Evolutionary conservation across 2,329 filamentous ascomycete species (phyloP).

Genomic region (Ceratocystis destructans): DNA sequence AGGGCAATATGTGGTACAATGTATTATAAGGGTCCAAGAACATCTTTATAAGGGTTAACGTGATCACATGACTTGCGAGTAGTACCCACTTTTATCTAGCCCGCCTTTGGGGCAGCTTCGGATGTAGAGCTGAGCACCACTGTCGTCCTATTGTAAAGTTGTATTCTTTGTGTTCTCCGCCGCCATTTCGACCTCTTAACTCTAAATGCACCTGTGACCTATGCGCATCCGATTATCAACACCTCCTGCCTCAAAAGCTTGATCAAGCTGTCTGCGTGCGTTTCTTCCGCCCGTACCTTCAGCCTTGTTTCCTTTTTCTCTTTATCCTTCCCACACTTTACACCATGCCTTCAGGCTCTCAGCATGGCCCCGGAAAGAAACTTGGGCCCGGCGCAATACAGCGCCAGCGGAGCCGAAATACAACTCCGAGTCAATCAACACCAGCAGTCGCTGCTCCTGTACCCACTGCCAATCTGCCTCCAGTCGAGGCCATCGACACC

Average conservation of each 20-base stretch:
- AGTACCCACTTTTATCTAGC: background rate
- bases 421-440: conserved; percentile 48
- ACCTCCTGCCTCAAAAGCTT: background rate
- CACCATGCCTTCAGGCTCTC: conserved; percentile 44
- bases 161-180: background rate
- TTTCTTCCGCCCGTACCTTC: background rate
- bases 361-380: conserved; percentile 55
- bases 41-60: background rate
- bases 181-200: background rate
- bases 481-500: conserved; percentile 42
- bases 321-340: background rate
- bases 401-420: conserved; percentile 62
- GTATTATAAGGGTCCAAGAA: background rate
- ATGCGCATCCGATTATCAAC: background rate
- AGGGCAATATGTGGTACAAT: background rate
- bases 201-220: background rate
- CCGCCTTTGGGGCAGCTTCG: background rate
- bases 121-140: too few species aligned
- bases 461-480: conserved; percentile 39
- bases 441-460: conserved; percentile 19
- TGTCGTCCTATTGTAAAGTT: too few species aligned
- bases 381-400: conserved; percentile 43
- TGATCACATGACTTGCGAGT: background rate
- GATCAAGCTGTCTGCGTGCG: too few species aligned
- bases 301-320: background rate